Base-by-base conservation (phyloP, 176 grass and related monocot species). In the Tuctoria greenei region DNA sequence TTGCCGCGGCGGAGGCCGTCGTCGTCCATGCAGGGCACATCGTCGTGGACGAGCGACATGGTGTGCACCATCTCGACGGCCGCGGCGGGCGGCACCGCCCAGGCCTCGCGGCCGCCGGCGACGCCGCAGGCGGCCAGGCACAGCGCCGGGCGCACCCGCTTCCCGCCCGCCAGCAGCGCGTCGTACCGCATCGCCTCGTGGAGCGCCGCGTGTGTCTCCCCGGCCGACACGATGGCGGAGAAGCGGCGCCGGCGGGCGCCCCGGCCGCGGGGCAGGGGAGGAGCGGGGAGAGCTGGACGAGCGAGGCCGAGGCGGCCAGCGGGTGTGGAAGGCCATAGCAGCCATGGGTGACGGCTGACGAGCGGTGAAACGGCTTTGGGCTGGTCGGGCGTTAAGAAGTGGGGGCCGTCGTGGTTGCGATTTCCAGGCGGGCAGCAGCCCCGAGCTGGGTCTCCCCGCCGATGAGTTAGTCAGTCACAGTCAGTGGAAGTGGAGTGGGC, bases 131-230 rank as follows among this genome's bases (percentile, higher is more conserved):
- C 80, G 18, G 93, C 86, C 4, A 92, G 81, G 78, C 89, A 96
- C 27, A 96, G 76, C 34, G 75, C 80, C 0, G 89, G 93, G 10
- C 93, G 86, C 68, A 96, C 89, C 38, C 93, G 81, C 85, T 96
- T 96, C 21, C 93, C 93, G 7, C 92, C 93, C 6, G 86, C 92
- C 41, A 96, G 77, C 51, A 92, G 81, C 34, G 86, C 85, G 82
- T 96, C 85, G 82, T 96, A 96, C 18, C 93, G 83, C 93, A 96
- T 96, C 71, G 93, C 93, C 20, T 89, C 89, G 70, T 96, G 86
- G 10, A 96, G 79, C 59, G 54, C 25, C 45, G 77, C 76, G 51
- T 81, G 93, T 21, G 65, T 24, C 8, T 72, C 84, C 8, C 73
- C 68, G 1, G 44, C 71, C 0, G 86, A 81, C 49, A 91, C 84